These are phyloP conservation scores for Leptographium procerum DNA, from an alignment of 2,329 filamentous ascomycete species.

Conservation along the genomic window DNA sequence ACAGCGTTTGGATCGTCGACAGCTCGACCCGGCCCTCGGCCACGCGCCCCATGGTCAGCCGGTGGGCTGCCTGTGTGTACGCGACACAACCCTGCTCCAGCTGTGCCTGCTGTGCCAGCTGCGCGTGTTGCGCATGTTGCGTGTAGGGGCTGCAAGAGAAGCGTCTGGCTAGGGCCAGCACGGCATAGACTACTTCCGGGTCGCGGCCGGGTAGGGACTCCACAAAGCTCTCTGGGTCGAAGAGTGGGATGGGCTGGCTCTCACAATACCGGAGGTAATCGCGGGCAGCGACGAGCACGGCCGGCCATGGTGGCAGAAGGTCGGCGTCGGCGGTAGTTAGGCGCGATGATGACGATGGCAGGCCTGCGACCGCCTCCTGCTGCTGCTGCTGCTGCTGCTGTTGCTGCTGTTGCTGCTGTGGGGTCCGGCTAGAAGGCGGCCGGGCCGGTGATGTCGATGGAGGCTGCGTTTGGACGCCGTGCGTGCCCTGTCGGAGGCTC, in stretches of 20 bases:
- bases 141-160: background rate
- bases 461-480: background rate
- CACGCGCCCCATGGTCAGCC: slow-evolving; percentile 1
- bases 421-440: background rate
- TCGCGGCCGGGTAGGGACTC: background rate
- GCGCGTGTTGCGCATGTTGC: background rate
- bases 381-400: background rate
- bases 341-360: no score
- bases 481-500: background rate
- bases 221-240: background rate
- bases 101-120: background rate
- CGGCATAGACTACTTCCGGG: background rate
- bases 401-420: background rate
- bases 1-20: slow-evolving; percentile 5
- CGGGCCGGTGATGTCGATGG: no score
- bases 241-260: slow-evolving; percentile 1
- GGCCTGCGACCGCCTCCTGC: no score
- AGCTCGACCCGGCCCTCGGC: slow-evolving; percentile 1
- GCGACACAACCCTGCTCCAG: background rate
- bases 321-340: background rate
- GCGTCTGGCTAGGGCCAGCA: background rate
- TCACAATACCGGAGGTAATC: slow-evolving; percentile 2
- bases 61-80: background rate
- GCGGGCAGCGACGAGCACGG: background rate
- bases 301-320: background rate